Evolutionary conservation across 202 grass and related monocot genomes (phyloP).

Genomic region (Schoenoplectus tabernaemontani): DNA sequence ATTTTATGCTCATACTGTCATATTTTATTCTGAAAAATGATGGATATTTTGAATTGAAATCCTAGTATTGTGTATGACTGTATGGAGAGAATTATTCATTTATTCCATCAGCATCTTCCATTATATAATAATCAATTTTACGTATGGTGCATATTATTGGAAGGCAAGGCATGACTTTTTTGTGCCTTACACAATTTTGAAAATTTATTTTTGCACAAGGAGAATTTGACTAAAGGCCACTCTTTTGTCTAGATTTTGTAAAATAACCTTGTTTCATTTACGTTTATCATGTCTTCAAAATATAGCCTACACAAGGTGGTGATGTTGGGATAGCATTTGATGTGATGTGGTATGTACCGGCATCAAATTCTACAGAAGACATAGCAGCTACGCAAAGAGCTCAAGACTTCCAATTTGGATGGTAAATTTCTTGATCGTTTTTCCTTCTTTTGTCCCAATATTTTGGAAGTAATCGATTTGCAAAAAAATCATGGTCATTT

Average conservation of each 20-base stretch:
- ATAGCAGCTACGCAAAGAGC: constrained; percentile 63
- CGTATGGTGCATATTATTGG: neutral
- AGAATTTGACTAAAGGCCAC: neutral
- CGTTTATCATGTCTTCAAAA: neutral
- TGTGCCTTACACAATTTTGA: neutral
- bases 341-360: constrained; percentile 83
- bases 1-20: neutral
- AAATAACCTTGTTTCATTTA: neutral
- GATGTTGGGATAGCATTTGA: constrained; percentile 81
- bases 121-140: neutral
- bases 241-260: neutral
- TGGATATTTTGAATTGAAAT: neutral
- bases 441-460: too few species aligned
- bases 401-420: constrained; percentile 93
- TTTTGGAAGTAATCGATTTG: neutral
- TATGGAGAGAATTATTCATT: neutral
- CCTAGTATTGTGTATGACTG: neutral
- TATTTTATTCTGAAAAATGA: neutral
- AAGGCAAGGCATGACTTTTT: neutral
- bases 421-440: constrained; percentile 24
- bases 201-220: neutral
- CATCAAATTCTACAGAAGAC: constrained; percentile 38
- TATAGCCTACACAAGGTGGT: constrained; percentile 45
- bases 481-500: neutral
- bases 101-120: neutral